Percentiles rank a stretch among this genome's conserved stretches.
phyloP scores from a whole-genome alignment of 345 rosid genomes.

The Euphorbia pulcherrima region DNA sequence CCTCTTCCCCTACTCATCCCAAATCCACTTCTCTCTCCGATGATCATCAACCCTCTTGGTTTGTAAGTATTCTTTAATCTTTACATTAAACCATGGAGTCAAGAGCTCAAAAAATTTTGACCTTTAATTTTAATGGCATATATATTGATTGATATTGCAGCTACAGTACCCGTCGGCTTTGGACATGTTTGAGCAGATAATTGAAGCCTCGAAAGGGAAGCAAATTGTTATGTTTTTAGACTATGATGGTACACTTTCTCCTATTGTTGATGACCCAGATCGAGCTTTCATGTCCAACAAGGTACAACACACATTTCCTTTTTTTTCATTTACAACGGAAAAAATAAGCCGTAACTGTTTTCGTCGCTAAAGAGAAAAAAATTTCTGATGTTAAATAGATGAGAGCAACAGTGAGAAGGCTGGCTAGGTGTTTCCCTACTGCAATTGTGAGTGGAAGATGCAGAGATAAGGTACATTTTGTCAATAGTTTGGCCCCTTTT shows the following conservation, averaged over 20 bases:
- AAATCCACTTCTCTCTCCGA: too few relatives aligned
- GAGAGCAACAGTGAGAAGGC: conserved; percentile 70
- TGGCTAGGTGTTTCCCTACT: conserved; percentile 69
- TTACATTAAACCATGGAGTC: too few relatives aligned
- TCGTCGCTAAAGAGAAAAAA: too few relatives aligned
- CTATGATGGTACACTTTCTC: conserved; percentile 91
- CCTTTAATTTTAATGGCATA: too few relatives aligned
- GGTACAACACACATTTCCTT: conserved; percentile 30
- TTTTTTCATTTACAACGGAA: too few relatives aligned
- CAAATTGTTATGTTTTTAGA: conserved; percentile 87
- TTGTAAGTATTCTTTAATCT: too few relatives aligned
- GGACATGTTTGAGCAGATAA: conserved; percentile 61
- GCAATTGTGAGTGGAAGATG: conserved; percentile 94
- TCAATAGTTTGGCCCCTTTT: too few relatives aligned
- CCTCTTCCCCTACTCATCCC: conserved; percentile 86
- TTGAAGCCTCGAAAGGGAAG: conserved; percentile 64
- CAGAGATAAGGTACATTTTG: conserved; percentile 70
- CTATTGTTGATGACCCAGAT: conserved; percentile 85
- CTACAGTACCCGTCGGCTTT: conserved; percentile 80
- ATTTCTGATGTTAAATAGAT: conserved; percentile 59
- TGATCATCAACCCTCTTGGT: conserved; percentile 59
- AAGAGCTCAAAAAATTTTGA: too few relatives aligned
- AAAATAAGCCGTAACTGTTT: too few relatives aligned
- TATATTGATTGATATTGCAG: too few relatives aligned
- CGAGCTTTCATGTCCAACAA: conserved; percentile 85